Conservation (phyloP, 2,329 filamentous ascomycete genomes). For the Fusarium sambucinum region DNA sequence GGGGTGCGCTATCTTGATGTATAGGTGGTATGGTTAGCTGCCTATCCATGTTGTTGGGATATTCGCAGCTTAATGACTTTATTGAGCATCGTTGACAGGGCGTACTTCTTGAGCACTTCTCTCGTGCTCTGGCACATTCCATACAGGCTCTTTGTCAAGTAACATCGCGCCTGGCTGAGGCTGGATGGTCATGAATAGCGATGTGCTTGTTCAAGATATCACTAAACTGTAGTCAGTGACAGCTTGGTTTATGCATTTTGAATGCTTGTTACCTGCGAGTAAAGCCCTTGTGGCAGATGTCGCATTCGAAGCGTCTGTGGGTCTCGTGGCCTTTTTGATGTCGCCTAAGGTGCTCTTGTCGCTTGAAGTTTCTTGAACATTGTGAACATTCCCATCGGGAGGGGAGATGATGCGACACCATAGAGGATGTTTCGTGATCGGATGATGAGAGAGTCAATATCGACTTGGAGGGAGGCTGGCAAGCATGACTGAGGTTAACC, state of each 20-base stretch:
- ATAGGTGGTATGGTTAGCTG: fast-evolving
- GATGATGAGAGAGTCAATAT: background rate
- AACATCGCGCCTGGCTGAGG: background rate
- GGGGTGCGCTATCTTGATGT: background rate
- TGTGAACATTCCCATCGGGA: too few species aligned
- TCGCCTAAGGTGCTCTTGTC: conserved; percentile 38
- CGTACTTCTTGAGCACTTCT: conserved; percentile 27
- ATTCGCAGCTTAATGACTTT: conserved; percentile 19
- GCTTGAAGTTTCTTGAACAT: conserved; percentile 36
- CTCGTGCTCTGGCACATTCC: conserved; percentile 31
- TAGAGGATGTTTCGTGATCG: too few species aligned
- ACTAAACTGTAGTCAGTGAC: background rate
- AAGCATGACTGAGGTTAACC: background rate
- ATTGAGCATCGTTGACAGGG: conserved; percentile 30
- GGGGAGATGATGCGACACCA: too few species aligned
- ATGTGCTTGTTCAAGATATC: conserved; percentile 16
- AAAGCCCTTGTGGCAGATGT: conserved; percentile 34
- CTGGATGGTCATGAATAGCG: background rate
- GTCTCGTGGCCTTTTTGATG: conserved; percentile 36
- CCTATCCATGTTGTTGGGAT: background rate
- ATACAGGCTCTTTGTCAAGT: conserved; percentile 24
- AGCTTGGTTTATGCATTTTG: too few species aligned
- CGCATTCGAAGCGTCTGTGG: conserved; percentile 26
- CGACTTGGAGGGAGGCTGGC: background rate
- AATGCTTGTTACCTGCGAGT: conserved; percentile 30